Conservation (phyloP, 2,329 filamentous ascomycete genomes). For the Aspergillus proliferans region DNA sequence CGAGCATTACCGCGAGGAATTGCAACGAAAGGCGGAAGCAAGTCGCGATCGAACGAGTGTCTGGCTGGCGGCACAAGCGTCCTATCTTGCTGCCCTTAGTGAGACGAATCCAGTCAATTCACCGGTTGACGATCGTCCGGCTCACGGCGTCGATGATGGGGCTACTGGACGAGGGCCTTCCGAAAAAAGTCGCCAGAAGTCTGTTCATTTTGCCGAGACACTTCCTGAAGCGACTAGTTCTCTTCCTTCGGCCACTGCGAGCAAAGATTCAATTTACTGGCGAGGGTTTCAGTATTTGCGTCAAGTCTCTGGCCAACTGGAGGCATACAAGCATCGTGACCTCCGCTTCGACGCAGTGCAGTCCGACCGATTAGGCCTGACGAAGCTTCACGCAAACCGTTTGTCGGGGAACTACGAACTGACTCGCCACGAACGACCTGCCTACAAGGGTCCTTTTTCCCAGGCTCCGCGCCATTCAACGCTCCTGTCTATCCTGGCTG, state of each 20-base stretch:
- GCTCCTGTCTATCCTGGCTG: slow-evolving; percentile 54
- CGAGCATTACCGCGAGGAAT: slow-evolving; percentile 65
- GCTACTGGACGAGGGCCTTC: slow-evolving; percentile 11
- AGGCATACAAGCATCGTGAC: slow-evolving; percentile 79
- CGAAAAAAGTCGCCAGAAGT: slow-evolving; percentile 18
- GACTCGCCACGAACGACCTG: slow-evolving; percentile 61
- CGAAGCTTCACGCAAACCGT: slow-evolving; percentile 68
- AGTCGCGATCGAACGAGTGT: slow-evolving; percentile 78
- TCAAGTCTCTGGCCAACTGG: slow-evolving; percentile 58
- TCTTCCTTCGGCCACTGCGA: slow-evolving; percentile 35
- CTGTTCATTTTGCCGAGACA: slow-evolving; percentile 26
- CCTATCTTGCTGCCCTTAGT: slow-evolving; percentile 63
- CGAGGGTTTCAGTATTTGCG: slow-evolving; percentile 74
- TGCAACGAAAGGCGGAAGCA: slow-evolving; percentile 63
- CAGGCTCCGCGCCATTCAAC: slow-evolving; percentile 66
- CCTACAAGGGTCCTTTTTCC: slow-evolving; percentile 63
- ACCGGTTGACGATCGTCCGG: slow-evolving; percentile 29
- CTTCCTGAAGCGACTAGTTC: slow-evolving; percentile 36
- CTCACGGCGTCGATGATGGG: slow-evolving; percentile 12
- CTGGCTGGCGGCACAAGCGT: slow-evolving; percentile 78
- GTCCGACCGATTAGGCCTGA: slow-evolving; percentile 68
- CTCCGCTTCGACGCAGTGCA: slow-evolving; percentile 85
- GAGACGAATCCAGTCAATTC: slow-evolving; percentile 49
- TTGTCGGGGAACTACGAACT: slow-evolving; percentile 81
- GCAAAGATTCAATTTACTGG: slow-evolving; percentile 76